These are phyloP conservation scores for Xylaria sp. DNA, from an alignment of 2,329 filamentous ascomycete genomes.

Conservation along the genomic window DNA sequence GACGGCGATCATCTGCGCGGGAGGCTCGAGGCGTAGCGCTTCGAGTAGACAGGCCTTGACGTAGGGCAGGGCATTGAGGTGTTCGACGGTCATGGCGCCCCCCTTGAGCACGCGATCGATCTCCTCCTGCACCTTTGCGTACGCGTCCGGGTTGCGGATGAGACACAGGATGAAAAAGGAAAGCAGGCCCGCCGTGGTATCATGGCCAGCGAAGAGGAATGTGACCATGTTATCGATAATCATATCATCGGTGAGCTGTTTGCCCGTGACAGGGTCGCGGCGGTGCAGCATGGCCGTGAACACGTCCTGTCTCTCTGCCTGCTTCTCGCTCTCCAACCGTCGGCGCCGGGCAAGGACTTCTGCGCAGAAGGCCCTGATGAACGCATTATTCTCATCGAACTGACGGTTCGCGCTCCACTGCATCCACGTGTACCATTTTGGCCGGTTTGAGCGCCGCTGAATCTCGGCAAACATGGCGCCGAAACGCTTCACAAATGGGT, in stretches of 20 bases:
- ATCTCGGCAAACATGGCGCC: constrained; percentile 10
- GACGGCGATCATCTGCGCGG: constrained; percentile 22
- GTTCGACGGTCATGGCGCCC: constrained; percentile 50
- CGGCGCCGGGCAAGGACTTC: constrained; percentile 5
- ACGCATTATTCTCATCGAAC: constrained; percentile 24
- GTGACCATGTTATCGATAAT: constrained; percentile 60
- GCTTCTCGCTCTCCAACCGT: not conserved
- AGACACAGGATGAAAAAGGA: constrained; percentile 58
- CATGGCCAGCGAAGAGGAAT: constrained; percentile 57
- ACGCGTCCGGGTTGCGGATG: constrained; percentile 53
- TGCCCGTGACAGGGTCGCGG: constrained; percentile 56
- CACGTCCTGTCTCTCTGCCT: constrained; percentile 49
- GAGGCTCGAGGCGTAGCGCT: constrained; percentile 48
- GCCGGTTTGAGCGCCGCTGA: constrained; percentile 17
- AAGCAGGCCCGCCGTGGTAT: constrained; percentile 60
- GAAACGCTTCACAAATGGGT: constrained; percentile 10
- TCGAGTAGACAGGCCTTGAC: constrained; percentile 59
- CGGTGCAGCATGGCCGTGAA: constrained; percentile 59
- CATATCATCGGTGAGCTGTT: constrained; percentile 50
- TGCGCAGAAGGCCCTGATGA: not conserved
- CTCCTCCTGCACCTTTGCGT: constrained; percentile 56
- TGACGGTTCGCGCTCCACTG: constrained; percentile 15
- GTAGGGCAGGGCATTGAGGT: constrained; percentile 58
- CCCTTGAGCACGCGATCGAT: constrained; percentile 57
- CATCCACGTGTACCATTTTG: constrained; percentile 18